phyloP scores from a whole-genome alignment of 176 grass and related monocot genomes.

The Cenchrus fungigraminus region DNA sequence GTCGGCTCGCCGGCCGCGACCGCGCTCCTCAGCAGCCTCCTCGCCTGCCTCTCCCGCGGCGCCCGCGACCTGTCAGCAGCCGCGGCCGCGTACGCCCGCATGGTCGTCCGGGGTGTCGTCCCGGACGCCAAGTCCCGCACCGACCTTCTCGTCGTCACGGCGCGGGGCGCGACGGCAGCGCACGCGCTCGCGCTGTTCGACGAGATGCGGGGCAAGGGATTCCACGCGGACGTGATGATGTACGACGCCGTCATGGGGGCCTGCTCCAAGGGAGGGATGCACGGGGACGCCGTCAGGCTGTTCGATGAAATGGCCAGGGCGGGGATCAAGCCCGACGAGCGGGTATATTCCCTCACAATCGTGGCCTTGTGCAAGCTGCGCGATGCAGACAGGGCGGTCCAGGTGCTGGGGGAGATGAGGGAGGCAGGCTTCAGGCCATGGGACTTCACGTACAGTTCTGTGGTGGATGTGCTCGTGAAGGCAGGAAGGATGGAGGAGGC shows the following conservation, averaged over 20 bases:
- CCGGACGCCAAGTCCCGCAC: constrained; percentile 56
- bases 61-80: constrained; percentile 30
- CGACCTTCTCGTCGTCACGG: constrained; percentile 50
- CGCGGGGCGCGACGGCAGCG: constrained; percentile 40
- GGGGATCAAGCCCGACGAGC: constrained; percentile 46
- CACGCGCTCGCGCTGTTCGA: constrained; percentile 48
- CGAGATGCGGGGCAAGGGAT: constrained; percentile 56
- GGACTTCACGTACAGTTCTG: constrained; percentile 44
- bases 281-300: constrained; percentile 53
- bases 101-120: constrained; percentile 49
- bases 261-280: constrained; percentile 55
- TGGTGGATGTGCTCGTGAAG: constrained; percentile 65
- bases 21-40: constrained; percentile 48
- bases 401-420: constrained; percentile 55
- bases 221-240: constrained; percentile 48
- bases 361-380: constrained; percentile 53
- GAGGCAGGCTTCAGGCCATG: constrained; percentile 41
- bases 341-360: constrained; percentile 39
- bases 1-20: not conserved
- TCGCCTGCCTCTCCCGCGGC: constrained; percentile 34
- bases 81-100: constrained; percentile 48
- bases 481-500: constrained; percentile 65
- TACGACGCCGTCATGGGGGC: constrained; percentile 61
- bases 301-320: constrained; percentile 64
- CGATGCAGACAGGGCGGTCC: constrained; percentile 42